Conservation (phyloP, 352 stramenopile genomes). For the Pythium dissotocum region DNA sequence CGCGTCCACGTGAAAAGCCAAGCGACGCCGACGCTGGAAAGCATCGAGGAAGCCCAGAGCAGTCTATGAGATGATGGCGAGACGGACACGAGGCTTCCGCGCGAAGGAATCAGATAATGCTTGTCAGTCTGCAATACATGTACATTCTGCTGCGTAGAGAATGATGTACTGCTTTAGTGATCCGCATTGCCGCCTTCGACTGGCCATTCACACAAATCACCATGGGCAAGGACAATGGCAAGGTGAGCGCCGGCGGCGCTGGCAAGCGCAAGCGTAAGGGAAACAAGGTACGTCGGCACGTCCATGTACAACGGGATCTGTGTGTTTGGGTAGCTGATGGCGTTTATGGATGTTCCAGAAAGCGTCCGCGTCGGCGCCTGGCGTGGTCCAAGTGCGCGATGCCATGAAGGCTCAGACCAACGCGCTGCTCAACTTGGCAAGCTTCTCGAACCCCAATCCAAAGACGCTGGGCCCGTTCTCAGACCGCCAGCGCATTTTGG, state of each 20-base stretch:
- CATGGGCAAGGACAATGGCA: constrained; percentile 12
- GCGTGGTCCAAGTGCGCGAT: constrained; percentile 29
- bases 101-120: too few relatives aligned
- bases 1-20: constrained; percentile 30
- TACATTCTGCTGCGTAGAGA: not conserved
- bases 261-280: constrained; percentile 25
- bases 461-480: constrained; percentile 77
- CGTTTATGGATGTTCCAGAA: constrained; percentile 25
- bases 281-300: constrained; percentile 9
- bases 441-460: constrained; percentile 81
- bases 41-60: constrained; percentile 10
- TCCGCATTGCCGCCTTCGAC: not conserved
- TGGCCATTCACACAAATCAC: constrained; percentile 9
- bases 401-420: constrained; percentile 65
- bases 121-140: too few relatives aligned
- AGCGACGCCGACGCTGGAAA: constrained; percentile 26
- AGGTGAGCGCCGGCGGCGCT: constrained; percentile 12
- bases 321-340: not conserved
- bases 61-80: constrained; percentile 13
- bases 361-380: constrained; percentile 16
- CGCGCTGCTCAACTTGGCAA: constrained; percentile 64
- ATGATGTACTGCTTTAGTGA: not conserved
- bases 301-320: not conserved
- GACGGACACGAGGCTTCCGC: not conserved
- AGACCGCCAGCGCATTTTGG: constrained; percentile 71